Evolutionary conservation across 2,329 filamentous ascomycete genomes (phyloP).

Genomic region (Colletotrichum tropicale): DNA sequence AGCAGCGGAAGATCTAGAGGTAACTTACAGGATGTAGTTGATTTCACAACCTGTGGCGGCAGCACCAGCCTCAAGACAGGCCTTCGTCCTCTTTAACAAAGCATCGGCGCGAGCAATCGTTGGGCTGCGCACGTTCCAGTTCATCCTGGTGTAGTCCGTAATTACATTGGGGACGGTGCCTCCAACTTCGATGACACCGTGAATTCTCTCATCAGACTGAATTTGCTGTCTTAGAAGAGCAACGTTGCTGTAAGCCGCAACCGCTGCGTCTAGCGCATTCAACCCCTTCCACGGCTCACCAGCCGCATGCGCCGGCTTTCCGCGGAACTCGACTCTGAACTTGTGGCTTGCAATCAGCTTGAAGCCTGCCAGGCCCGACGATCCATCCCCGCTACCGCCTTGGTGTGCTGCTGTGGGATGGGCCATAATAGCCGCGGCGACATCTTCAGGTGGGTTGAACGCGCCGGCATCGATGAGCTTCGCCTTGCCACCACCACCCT

Average conservation of each 20-base stretch:
- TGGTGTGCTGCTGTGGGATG: constrained; percentile 15
- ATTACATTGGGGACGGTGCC: constrained; percentile 44
- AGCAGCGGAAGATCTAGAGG: too few species aligned
- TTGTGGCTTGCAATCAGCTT: constrained; percentile 36
- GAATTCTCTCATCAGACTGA: constrained; percentile 37
- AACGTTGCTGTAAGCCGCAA: constrained; percentile 37
- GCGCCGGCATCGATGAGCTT: constrained; percentile 37
- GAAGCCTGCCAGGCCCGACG: constrained; percentile 28
- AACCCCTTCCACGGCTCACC: constrained; percentile 39
- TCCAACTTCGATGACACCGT: constrained; percentile 40
- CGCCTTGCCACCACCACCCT: constrained; percentile 46
- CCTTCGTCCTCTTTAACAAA: constrained; percentile 34
- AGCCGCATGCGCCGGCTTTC: constrained; percentile 38
- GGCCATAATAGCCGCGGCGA: constrained; percentile 44
- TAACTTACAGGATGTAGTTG: constrained; percentile 36
- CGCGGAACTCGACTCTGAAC: constrained; percentile 35
- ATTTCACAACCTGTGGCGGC: constrained; percentile 37
- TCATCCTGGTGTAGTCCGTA: constrained; percentile 40
- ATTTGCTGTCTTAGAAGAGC: constrained; percentile 43
- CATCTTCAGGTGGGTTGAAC: constrained; percentile 24
- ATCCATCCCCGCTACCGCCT: neutral
- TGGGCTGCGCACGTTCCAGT: constrained; percentile 41
- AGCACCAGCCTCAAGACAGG: constrained; percentile 40
- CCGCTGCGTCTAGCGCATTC: constrained; percentile 42
- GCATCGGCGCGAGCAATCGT: constrained; percentile 31